Evolutionary conservation across 352 stramenopile species (phyloP).

Genomic region (Phytophthora parvispora): DNA sequence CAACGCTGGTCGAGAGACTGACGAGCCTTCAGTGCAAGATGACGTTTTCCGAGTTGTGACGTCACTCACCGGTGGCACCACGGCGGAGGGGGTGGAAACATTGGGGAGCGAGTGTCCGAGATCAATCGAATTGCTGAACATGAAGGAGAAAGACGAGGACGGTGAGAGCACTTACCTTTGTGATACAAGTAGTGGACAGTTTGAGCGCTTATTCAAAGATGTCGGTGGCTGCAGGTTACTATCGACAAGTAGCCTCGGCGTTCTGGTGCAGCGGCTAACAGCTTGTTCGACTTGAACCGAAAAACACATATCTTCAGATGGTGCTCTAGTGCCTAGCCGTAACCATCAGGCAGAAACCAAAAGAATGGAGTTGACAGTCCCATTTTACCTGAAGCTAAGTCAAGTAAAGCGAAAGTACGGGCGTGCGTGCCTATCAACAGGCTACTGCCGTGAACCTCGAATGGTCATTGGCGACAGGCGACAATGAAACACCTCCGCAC

Average conservation of each 20-base stretch:
- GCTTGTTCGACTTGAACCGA: too few relatives aligned
- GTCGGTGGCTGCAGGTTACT: slow-evolving; percentile 15
- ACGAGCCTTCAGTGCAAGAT: slow-evolving; percentile 33
- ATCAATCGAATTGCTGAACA: slow-evolving; percentile 43
- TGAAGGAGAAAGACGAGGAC: slow-evolving; percentile 45
- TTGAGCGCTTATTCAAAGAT: background rate
- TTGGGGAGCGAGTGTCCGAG: slow-evolving; percentile 33
- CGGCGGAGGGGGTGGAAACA: background rate
- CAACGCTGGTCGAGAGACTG: slow-evolving; percentile 22
- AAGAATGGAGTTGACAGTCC: background rate
- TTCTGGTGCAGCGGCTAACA: slow-evolving; percentile 5
- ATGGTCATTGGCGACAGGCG: background rate
- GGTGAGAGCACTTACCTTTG: slow-evolving; percentile 20
- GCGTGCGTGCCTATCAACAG: background rate
- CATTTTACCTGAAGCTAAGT: background rate
- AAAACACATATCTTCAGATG: background rate
- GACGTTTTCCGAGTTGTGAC: slow-evolving; percentile 30
- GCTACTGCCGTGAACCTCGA: background rate
- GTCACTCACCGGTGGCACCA: slow-evolving; percentile 1
- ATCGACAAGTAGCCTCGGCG: slow-evolving; percentile 13
- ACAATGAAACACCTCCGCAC: background rate
- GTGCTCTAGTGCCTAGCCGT: too few relatives aligned
- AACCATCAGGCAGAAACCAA: background rate
- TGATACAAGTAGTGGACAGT: background rate
- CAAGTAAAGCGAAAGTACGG: background rate